Evolutionary conservation across 2,329 filamentous ascomycete genomes (phyloP).

Genomic region (Cladophialophora exuberans): DNA sequence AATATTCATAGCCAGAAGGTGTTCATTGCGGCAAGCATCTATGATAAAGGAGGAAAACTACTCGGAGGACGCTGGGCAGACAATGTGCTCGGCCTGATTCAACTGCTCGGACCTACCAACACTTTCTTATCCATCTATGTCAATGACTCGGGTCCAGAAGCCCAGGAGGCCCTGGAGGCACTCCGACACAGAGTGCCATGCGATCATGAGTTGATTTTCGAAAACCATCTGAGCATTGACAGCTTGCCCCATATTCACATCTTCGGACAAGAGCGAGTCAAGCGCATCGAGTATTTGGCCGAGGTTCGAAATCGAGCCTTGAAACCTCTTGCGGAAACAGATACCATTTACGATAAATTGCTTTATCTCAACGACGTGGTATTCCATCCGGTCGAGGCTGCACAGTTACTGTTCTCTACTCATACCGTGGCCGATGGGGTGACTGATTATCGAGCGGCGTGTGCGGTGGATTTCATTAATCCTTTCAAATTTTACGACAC

Average conservation of each 20-base stretch:
- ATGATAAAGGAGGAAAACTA: conserved; percentile 64
- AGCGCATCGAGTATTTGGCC: conserved; percentile 74
- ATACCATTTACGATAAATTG: conserved; percentile 57
- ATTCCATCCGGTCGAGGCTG: conserved; percentile 62
- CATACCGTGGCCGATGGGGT: conserved; percentile 56
- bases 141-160: conserved; percentile 65
- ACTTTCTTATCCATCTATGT: conserved; percentile 75
- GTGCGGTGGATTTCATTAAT: conserved; percentile 74
- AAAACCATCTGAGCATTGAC: conserved; percentile 61
- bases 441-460: conserved; percentile 68
- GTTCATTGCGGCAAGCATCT: conserved; percentile 74
- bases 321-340: conserved; percentile 59
- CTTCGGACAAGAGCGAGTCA: conserved; percentile 65
- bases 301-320: conserved; percentile 73
- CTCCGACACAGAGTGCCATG: conserved; percentile 57
- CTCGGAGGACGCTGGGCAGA: conserved; percentile 67
- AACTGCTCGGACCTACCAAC: conserved; percentile 68
- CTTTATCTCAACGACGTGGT: conserved; percentile 70
- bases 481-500: conserved; percentile 78
- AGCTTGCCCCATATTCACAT: conserved; percentile 63
- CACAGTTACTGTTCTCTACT: conserved; percentile 65
- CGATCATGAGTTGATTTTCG: conserved; percentile 60
- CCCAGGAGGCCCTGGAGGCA: conserved; percentile 56
- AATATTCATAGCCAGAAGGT: conserved; percentile 65
- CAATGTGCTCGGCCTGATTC: conserved; percentile 63